Percentiles rank a stretch among this genome's conserved stretches.
Conservation (phyloP, 345 rosid species). For the Anacardium occidentale region DNA sequence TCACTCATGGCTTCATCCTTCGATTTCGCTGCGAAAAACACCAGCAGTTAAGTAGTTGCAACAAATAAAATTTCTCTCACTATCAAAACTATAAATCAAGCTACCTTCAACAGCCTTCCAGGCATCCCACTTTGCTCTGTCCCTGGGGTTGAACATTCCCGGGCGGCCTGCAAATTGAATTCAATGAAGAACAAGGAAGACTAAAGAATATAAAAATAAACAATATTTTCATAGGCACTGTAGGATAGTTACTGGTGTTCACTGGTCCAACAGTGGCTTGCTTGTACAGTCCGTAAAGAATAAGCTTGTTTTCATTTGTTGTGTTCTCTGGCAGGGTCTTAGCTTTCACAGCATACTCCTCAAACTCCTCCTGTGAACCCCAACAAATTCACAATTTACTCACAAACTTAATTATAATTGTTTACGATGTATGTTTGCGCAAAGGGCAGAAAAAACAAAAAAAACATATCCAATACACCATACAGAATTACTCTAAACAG, state of each 20-base stretch:
- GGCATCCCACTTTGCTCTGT: conserved; percentile 95
- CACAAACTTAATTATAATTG: not conserved
- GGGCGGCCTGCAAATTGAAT: conserved; percentile 59
- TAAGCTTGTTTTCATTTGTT: conserved; percentile 65
- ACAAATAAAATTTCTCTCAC: not conserved
- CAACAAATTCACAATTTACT: not conserved
- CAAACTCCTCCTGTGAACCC: conserved; percentile 66
- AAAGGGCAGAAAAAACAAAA: too few species aligned
- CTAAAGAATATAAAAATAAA: not conserved
- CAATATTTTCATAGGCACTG: not conserved
- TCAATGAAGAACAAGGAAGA: not conserved
- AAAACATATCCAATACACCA: too few species aligned
- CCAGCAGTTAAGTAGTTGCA: not conserved
- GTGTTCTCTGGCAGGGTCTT: conserved; percentile 56
- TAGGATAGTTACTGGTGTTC: conserved; percentile 50
- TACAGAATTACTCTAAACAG: too few species aligned
- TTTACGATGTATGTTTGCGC: too few species aligned
- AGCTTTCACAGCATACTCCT: conserved; percentile 64
- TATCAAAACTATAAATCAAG: not conserved
- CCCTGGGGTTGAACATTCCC: conserved; percentile 81
- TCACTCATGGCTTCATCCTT: conserved; percentile 73
- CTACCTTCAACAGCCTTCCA: conserved; percentile 96
- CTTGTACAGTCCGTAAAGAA: conserved; percentile 80
- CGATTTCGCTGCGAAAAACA: conserved; percentile 49
- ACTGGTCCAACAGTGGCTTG: conserved; percentile 83